Evolutionary conservation across 208 protist species (phyloP).

Genomic region (Acanthamoeba healyi): DNA sequence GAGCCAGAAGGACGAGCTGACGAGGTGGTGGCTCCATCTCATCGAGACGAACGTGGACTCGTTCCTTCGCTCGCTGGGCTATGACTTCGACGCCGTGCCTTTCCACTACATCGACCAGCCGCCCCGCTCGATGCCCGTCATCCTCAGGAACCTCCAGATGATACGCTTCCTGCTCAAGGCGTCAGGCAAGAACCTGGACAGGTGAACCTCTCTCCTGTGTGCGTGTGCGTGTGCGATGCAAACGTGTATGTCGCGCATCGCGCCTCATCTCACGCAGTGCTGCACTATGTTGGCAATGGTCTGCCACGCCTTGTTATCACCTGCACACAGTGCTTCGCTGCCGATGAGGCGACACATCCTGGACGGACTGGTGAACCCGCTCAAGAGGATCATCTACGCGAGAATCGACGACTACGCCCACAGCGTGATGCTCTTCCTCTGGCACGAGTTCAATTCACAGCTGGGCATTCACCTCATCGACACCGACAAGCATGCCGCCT

Average conservation of each 20-base stretch:
- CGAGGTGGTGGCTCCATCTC: slow-evolving; percentile 4
- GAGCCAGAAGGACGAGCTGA: slow-evolving; percentile 22
- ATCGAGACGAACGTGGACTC: not conserved
- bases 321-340: not conserved
- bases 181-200: slow-evolving; percentile 14
- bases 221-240: too few relatives aligned
- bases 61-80: slow-evolving; percentile 46
- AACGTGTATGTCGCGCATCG: too few relatives aligned
- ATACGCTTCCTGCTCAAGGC: slow-evolving; percentile 63
- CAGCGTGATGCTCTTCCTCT: slow-evolving; percentile 45
- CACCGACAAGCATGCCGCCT: not conserved
- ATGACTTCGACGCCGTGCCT: slow-evolving; percentile 30
- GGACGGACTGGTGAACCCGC: slow-evolving; percentile 9
- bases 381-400: slow-evolving; percentile 21
- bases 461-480: slow-evolving; percentile 27
- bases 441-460: slow-evolving; percentile 1
- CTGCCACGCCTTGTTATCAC: too few relatives aligned
- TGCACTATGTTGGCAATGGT: too few relatives aligned
- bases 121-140: slow-evolving; percentile 29
- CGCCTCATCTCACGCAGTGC: too few relatives aligned
- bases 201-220: not conserved
- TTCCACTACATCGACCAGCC: slow-evolving; percentile 64
- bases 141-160: slow-evolving; percentile 54
- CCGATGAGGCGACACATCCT: slow-evolving; percentile 45
- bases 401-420: slow-evolving; percentile 42